Evolutionary conservation across 164 flowering plant genomes (phyloP), one percentile per base, ranked within the genome.

Genomic region (Sedum album): DNA sequence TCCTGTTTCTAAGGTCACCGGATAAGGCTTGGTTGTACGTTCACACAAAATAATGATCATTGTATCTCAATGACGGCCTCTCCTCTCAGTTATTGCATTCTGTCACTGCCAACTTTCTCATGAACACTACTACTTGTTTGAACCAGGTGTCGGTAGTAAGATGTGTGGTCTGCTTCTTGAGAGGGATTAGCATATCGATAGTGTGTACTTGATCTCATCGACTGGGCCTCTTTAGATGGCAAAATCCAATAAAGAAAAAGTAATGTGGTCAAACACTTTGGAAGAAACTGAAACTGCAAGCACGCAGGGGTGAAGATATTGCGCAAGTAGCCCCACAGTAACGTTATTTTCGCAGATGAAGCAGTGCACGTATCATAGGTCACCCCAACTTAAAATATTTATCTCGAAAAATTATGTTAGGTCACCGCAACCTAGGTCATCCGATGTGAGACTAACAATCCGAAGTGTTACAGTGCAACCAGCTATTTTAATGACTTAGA

Each of bases 181-280:
- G n/a, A n/a, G n/a, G 14, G 60, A 23, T 53, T 23, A 53, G 28
- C 28, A 23, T 53, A n/a, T 23, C 21, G 60, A 8, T 21, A 8
- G 30, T 53, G 60, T 23, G 60, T 53, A 9, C 60, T 53, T 14
- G 61, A 55, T 55, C 61, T 55, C 61, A 55, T 55, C 60, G n/a
- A n/a, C 10, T 51, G 28, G 60, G 6, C 46, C 13, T 41, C 46
- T 7, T 3, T 7, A 17, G 18, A 25, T 55, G 61, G 61, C 17
- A 7, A 25, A 25, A 55, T 26, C 15, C 18, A 31, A 25, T 26
- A 55, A 25, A 55, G 61, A 51, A 51, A 41, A 7, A 41, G 38
- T 7, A 35, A 35, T 51, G 10, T 23, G 57, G 57, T 51, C 57
- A 55, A 26, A 9, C 10, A 17, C 8, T 41, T 11, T 41, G 46